phyloP scores from a whole-genome alignment of 164 flowering plant genomes.

The Hamamelis virginiana region DNA sequence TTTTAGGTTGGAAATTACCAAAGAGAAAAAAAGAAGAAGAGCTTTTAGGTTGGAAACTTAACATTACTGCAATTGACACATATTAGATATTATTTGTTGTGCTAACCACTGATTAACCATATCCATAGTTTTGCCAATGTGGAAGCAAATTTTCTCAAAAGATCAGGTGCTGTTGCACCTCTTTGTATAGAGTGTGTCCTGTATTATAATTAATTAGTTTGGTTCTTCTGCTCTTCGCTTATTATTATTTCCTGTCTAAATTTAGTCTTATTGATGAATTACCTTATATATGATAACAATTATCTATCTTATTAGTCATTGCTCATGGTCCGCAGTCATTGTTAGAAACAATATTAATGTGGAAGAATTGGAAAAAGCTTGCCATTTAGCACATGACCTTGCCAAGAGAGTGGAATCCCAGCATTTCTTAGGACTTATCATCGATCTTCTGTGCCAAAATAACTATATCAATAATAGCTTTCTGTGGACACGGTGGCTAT shows the following conservation, averaged over 20 bases:
- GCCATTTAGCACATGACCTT: neutral
- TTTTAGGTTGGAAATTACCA: too few relatives aligned
- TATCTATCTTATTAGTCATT: too few relatives aligned
- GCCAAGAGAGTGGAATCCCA: neutral
- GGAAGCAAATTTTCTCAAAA: neutral
- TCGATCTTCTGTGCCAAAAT: neutral
- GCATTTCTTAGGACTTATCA: neutral
- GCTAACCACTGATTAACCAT: too few relatives aligned
- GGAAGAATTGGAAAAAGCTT: neutral
- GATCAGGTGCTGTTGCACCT: neutral
- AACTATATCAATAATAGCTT: fast-evolving
- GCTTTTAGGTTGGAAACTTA: too few relatives aligned
- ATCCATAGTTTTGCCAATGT: too few relatives aligned
- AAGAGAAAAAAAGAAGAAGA: too few relatives aligned
- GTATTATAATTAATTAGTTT: neutral
- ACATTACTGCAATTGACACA: too few relatives aligned
- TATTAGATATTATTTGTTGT: too few relatives aligned
- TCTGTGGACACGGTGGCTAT: neutral
- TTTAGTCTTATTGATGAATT: neutral
- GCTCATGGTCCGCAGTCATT: too few relatives aligned
- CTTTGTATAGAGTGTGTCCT: neutral
- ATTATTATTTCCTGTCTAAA: too few relatives aligned
- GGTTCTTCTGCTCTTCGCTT: neutral
- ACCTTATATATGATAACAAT: neutral
- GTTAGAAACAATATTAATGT: neutral